Conservation (phyloP, 352 stramenopile genomes). For the Globisporangium nodosum region DNA sequence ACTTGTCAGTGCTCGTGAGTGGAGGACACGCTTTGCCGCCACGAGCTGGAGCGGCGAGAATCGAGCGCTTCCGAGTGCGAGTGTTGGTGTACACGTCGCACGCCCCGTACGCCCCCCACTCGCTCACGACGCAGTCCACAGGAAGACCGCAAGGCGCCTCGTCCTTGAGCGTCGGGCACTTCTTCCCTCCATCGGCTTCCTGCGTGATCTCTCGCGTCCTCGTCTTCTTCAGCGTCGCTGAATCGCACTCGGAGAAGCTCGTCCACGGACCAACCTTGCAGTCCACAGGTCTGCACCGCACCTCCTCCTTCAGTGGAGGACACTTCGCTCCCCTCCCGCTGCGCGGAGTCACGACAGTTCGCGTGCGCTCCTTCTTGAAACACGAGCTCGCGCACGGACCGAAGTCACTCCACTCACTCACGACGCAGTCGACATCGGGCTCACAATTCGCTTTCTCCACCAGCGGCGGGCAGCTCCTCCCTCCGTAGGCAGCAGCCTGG, state of each 20-base stretch:
- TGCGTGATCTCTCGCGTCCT: conserved; percentile 25
- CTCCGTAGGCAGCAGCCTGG: conserved; percentile 25
- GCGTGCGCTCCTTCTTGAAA: conserved; percentile 30
- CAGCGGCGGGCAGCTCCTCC: conserved; percentile 30
- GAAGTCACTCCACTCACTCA: conserved; percentile 46
- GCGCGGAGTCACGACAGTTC: conserved; percentile 25
- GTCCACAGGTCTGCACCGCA: conserved; percentile 35
- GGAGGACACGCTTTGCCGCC: conserved; percentile 33
- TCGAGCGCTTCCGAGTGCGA: conserved; percentile 23
- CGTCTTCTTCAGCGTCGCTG: conserved; percentile 23
- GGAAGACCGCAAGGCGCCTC: conserved; percentile 20
- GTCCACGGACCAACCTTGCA: conserved; percentile 44
- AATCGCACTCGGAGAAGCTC: conserved; percentile 34
- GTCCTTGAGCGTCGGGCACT: conserved; percentile 30
- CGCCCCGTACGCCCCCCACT: conserved; percentile 29
- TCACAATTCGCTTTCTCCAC: conserved; percentile 30
- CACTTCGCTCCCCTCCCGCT: conserved; percentile 31
- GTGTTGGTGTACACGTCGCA: conserved; percentile 31
- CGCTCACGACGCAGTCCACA: conserved; percentile 48
- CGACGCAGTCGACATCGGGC: conserved; percentile 44
- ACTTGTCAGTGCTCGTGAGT: conserved; percentile 28
- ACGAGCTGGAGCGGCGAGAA: conserved; percentile 30
- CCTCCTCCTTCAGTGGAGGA: conserved; percentile 25
- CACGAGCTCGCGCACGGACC: conserved; percentile 25
- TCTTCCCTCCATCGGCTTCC: conserved; percentile 29